These are phyloP conservation scores for Sapria himalayana DNA, from an alignment of 345 rosid genomes.

Conservation along the genomic window DNA sequence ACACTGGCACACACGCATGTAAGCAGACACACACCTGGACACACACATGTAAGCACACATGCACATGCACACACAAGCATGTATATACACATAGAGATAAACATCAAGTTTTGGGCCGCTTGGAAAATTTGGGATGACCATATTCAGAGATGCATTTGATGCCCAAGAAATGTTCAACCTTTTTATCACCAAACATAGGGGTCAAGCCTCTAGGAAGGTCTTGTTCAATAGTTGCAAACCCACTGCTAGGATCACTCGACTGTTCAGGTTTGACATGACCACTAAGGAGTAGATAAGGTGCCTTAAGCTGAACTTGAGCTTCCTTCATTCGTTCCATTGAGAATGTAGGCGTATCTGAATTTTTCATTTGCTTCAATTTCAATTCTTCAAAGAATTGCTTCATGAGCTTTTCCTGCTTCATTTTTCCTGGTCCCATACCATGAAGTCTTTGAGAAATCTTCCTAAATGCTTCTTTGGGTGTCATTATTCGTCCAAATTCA, in stretches of 20 bases:
- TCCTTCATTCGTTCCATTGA: conserved; percentile 93
- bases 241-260: conserved; percentile 74
- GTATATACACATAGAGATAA: no score
- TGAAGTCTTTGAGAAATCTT: conserved; percentile 77
- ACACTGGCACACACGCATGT: no score
- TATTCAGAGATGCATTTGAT: conserved; percentile 57
- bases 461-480: conserved; percentile 88
- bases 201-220: conserved; percentile 67
- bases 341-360: conserved; percentile 77
- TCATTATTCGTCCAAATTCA: conserved; percentile 90
- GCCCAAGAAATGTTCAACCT: conserved; percentile 95
- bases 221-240: conserved; percentile 79
- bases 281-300: conserved; percentile 90
- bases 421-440: conserved; percentile 95
- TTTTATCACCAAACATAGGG: conserved; percentile 84
- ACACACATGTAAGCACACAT: no score
- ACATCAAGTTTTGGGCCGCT: conserved; percentile 44
- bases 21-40: no score
- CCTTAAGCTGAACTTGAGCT: conserved; percentile 65
- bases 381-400: conserved; percentile 79
- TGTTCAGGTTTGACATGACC: conserved; percentile 92
- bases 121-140: conserved; percentile 20
- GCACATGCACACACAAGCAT: no score
- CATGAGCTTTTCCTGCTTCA: conserved; percentile 91
- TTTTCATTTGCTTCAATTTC: conserved; percentile 96